These are phyloP conservation scores for Magnaporthiopsis poae DNA, from an alignment of 2,329 filamentous ascomycete species.

Conservation along the genomic window DNA sequence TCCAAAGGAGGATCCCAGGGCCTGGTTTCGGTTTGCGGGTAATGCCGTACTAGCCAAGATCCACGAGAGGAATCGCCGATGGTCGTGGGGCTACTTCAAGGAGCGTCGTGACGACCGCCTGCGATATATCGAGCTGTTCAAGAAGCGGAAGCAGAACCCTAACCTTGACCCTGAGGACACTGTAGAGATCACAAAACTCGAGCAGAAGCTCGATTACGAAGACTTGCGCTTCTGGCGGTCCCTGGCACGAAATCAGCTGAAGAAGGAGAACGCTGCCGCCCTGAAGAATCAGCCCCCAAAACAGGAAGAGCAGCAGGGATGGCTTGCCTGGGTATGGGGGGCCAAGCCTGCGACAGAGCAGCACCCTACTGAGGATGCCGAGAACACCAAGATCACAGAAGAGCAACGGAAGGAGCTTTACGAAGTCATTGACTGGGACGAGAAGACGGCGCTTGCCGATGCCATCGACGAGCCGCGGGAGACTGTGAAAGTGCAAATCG, in stretches of 20 bases:
- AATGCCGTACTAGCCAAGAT: conserved; percentile 86
- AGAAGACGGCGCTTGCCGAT: conserved; percentile 81
- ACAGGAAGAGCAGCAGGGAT: conserved; percentile 58
- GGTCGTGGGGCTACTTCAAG: conserved; percentile 93
- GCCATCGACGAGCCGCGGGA: conserved; percentile 84
- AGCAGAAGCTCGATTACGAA: conserved; percentile 84
- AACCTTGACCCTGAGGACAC: conserved; percentile 61
- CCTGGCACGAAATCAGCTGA: conserved; percentile 81
- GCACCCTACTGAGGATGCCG: conserved; percentile 50
- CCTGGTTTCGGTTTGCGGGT: conserved; percentile 87
- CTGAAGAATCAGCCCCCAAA: conserved; percentile 51
- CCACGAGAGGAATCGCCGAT: conserved; percentile 81
- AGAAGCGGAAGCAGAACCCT: conserved; percentile 73
- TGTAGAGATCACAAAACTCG: conserved; percentile 64
- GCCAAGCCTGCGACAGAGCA: conserved; percentile 47
- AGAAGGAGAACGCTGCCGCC: conserved; percentile 88
- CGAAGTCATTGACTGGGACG: conserved; percentile 95
- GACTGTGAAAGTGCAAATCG: conserved; percentile 82
- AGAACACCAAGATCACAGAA: conserved; percentile 83
- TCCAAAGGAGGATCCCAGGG: conserved; percentile 80
- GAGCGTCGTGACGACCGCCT: conserved; percentile 83
- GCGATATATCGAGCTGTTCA: conserved; percentile 88
- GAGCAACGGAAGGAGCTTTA: conserved; percentile 94
- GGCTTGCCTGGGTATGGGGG: conserved; percentile 89
- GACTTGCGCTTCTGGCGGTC: conserved; percentile 97